phyloP scores from a whole-genome alignment of 352 stramenopile species.

The Globisporangium nagaii region DNA sequence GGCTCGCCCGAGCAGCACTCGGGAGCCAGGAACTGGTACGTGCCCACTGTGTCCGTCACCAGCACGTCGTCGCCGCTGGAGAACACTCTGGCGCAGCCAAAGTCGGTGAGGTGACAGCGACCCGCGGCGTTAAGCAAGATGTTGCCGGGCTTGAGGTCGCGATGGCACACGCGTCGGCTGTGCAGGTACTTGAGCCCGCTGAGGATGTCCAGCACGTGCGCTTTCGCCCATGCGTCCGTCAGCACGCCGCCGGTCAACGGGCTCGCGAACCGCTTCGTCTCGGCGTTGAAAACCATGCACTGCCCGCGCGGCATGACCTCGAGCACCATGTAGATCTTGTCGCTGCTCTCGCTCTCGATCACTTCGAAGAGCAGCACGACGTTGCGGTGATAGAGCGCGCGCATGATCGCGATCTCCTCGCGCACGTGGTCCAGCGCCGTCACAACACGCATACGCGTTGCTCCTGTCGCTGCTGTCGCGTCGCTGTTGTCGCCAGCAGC shows the following conservation, averaged over 20 bases:
- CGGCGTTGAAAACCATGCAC: conserved; percentile 76
- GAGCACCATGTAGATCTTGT: conserved; percentile 85
- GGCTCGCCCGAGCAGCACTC: conserved; percentile 80
- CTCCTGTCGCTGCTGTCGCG: conserved; percentile 7
- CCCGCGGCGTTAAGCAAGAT: conserved; percentile 74
- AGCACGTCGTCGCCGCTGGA: conserved; percentile 9
- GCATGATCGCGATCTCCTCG: conserved; percentile 87
- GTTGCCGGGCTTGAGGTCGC: conserved; percentile 90
- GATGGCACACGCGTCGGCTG: conserved; percentile 68
- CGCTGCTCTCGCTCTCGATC: conserved; percentile 66
- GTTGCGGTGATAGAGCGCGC: conserved; percentile 86
- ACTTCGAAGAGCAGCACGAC: conserved; percentile 90
- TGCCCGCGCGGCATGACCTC: conserved; percentile 81
- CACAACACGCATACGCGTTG: conserved; percentile 55
- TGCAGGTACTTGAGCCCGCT: conserved; percentile 82
- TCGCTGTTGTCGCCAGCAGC: not conserved
- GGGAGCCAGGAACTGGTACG: conserved; percentile 88
- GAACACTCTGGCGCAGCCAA: conserved; percentile 71
- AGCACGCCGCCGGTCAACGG: conserved; percentile 45
- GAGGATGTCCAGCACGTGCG: conserved; percentile 69
- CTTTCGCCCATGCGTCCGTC: conserved; percentile 53
- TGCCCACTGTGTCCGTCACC: conserved; percentile 80
- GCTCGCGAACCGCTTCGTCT: conserved; percentile 69
- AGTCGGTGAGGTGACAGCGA: conserved; percentile 84
- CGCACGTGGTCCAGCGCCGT: conserved; percentile 77